A percentile compares a stretch with the other conserved stretches of the same genome.
Evolutionary conservation across 179 eudicot species (phyloP).

Genomic region (Spinacia oleracea): DNA sequence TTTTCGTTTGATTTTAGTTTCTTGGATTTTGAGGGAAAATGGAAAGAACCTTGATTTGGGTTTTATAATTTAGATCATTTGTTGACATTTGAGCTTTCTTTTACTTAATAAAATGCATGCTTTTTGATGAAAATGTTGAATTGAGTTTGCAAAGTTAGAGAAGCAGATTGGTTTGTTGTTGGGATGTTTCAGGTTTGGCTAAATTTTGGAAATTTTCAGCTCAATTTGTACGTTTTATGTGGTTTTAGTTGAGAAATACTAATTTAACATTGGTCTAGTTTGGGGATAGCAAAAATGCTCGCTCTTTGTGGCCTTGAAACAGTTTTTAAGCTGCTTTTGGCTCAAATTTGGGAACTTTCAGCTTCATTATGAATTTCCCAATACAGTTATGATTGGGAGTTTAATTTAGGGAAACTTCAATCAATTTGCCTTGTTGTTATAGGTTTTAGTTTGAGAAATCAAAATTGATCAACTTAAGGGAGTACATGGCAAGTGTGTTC

Average conservation of each 20-base stretch:
- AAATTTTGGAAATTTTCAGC: neutral
- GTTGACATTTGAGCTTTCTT: neutral
- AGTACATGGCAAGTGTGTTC: neutral
- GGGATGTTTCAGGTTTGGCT: neutral
- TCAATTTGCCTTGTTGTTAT: neutral
- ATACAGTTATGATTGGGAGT: neutral
- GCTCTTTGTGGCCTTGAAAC: neutral
- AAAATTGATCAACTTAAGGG: neutral
- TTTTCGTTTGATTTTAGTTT: neutral
- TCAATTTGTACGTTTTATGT: neutral
- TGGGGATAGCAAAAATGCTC: neutral
- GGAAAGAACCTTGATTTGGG: conserved; percentile 5
- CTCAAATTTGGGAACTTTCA: neutral
- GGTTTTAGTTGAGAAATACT: neutral
- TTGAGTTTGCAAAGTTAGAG: neutral
- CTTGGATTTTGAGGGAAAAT: neutral
- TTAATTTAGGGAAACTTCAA: neutral
- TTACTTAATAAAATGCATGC: neutral
- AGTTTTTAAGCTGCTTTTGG: conserved; percentile 1
- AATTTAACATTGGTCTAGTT: neutral
- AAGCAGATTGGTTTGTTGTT: neutral
- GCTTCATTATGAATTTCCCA: conserved; percentile 10
- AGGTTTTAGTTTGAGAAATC: neutral
- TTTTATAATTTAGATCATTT: neutral
- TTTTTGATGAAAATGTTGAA: neutral